phyloP scores from a whole-genome alignment of 108 stramenopile genomes.

The Cylindrotheca closterium region DNA sequence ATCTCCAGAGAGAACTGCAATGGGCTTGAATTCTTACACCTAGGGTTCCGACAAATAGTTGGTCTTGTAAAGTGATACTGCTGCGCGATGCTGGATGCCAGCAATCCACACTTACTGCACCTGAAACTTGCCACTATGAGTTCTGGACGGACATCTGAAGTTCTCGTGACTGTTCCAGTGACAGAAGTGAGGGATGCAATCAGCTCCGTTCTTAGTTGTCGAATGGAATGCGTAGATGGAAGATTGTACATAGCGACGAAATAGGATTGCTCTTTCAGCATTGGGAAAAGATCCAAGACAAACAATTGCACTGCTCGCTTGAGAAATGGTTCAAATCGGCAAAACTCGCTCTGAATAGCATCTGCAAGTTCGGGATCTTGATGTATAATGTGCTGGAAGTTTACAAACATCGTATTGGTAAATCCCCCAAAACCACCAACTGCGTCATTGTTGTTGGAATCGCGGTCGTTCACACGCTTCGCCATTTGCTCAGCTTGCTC shows the following conservation, averaged over 20 bases:
- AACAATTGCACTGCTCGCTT: slow-evolving; percentile 60
- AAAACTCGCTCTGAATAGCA: slow-evolving; percentile 80
- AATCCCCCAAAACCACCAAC: slow-evolving; percentile 41
- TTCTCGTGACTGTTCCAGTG: slow-evolving; percentile 93
- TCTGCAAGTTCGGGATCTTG: slow-evolving; percentile 79
- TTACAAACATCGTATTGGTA: slow-evolving; percentile 69
- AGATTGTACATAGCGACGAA: slow-evolving; percentile 87
- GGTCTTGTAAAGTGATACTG: slow-evolving; percentile 97
- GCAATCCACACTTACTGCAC: slow-evolving; percentile 90
- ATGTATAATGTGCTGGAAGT: slow-evolving; percentile 60
- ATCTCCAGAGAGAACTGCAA: slow-evolving; percentile 79
- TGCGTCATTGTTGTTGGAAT: slow-evolving; percentile 21
- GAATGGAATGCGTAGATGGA: slow-evolving; percentile 57
- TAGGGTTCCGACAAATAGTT: slow-evolving; percentile 91
- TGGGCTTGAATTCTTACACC: slow-evolving; percentile 69
- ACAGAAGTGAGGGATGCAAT: slow-evolving; percentile 78
- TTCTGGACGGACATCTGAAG: slow-evolving; percentile 98
- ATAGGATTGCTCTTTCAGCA: slow-evolving; percentile 52
- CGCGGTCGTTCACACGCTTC: slow-evolving; percentile 34
- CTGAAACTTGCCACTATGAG: slow-evolving; percentile 91
- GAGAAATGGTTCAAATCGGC: slow-evolving; percentile 85
- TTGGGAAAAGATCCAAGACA: slow-evolving; percentile 57
- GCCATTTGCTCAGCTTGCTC: slow-evolving; percentile 72
- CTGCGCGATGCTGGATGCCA: slow-evolving; percentile 80
- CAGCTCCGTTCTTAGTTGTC: slow-evolving; percentile 71